A percentile compares a stretch with the other conserved stretches of the same genome.
phyloP scores from a whole-genome alignment of 441 rosid species.

The Rhodomyrtus psidioides region DNA sequence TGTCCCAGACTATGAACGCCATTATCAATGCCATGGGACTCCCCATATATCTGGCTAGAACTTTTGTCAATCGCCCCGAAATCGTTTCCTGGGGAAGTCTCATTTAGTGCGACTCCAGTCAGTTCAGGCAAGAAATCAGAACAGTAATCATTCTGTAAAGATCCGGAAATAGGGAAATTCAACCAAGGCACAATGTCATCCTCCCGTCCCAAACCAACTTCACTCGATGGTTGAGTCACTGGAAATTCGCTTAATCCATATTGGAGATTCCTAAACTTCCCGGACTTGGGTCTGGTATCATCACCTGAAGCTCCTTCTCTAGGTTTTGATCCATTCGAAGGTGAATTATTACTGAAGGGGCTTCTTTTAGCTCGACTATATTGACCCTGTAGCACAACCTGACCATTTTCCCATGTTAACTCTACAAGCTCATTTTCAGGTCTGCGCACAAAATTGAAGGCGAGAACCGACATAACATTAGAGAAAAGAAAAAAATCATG shows the following conservation, averaged over 20 bases:
- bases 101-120: background rate
- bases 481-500: background rate
- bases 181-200: conserved; percentile 6
- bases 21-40: background rate
- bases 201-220: background rate
- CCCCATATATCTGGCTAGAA: background rate
- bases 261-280: background rate
- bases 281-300: background rate
- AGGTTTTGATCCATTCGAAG: background rate
- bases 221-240: background rate
- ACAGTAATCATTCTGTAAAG: background rate
- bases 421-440: background rate
- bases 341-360: background rate
- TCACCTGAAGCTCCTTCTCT: background rate
- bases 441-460: background rate
- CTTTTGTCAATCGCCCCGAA: background rate
- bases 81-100: background rate
- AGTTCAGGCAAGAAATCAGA: conserved; percentile 6
- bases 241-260: background rate
- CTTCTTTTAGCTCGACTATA: background rate
- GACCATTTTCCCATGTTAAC: conserved; percentile 3
- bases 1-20: background rate
- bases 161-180: background rate
- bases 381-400: conserved; percentile 2
- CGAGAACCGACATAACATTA: background rate